These are phyloP conservation scores for Aspergillus thermomutatus DNA, from an alignment of 2,329 filamentous ascomycete species.

Conservation along the genomic window DNA sequence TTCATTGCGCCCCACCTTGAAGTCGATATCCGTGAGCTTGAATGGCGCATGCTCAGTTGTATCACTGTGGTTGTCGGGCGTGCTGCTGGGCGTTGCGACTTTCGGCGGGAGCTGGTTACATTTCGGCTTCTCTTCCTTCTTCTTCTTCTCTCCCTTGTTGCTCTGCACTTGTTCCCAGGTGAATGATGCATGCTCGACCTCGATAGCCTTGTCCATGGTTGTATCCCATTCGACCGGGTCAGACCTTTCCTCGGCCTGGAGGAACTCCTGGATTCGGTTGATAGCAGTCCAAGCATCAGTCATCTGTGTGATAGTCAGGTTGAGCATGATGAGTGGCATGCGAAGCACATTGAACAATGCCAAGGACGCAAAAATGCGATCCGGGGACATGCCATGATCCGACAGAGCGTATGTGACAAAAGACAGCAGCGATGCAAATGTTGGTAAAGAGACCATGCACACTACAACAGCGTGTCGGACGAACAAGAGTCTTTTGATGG, in stretches of 20 bases:
- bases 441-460: constrained; percentile 76
- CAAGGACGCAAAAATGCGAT: constrained; percentile 81
- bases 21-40: constrained; percentile 34
- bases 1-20: constrained; percentile 30
- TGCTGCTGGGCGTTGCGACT: constrained; percentile 1
- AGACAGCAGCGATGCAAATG: constrained; percentile 91
- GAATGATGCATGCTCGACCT: constrained; percentile 49
- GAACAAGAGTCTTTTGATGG: constrained; percentile 79
- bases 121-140: background rate
- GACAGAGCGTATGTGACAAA: constrained; percentile 76
- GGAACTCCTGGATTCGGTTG: constrained; percentile 77
- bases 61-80: background rate
- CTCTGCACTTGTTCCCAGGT: constrained; percentile 56
- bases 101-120: background rate
- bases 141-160: constrained; percentile 13
- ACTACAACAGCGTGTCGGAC: constrained; percentile 84
- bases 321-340: constrained; percentile 81
- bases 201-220: constrained; percentile 54
- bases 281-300: constrained; percentile 83
- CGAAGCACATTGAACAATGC: constrained; percentile 87
- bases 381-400: constrained; percentile 63
- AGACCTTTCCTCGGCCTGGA: constrained; percentile 75
- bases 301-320: constrained; percentile 79
- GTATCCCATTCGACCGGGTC: constrained; percentile 63
- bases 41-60: constrained; percentile 33